A percentile compares a stretch with the other conserved stretches of the same genome.
Evolutionary conservation across 2,329 filamentous ascomycete genomes (phyloP).

Genomic region (Diplocarpon mali): DNA sequence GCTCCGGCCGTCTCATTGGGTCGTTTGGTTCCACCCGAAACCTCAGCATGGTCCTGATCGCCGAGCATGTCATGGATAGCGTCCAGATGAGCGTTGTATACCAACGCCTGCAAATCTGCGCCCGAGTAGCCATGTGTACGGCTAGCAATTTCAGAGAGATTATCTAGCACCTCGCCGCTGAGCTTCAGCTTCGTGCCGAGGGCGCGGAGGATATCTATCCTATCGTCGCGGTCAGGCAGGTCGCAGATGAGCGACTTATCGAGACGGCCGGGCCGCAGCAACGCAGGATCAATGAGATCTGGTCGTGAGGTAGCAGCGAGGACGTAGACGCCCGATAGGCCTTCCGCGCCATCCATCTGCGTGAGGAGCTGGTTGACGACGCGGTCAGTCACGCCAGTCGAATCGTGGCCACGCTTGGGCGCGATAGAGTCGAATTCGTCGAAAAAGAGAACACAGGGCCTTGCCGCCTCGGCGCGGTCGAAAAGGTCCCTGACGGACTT

Average conservation of each 20-base stretch:
- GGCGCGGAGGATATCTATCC: conserved; percentile 78
- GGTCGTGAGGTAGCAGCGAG: conserved; percentile 88
- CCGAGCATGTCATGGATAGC: conserved; percentile 89
- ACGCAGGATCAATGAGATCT: conserved; percentile 87
- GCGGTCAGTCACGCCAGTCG: conserved; percentile 93
- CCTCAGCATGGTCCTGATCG: conserved; percentile 37
- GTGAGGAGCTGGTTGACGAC: conserved; percentile 97
- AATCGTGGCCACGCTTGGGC: conserved; percentile 92
- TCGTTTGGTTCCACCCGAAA: conserved; percentile 23
- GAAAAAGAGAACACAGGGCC: conserved; percentile 93
- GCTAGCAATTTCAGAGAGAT: conserved; percentile 59
- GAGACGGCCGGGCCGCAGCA: conserved; percentile 80
- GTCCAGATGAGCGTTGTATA: conserved; percentile 94
- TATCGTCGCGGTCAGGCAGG: conserved; percentile 68
- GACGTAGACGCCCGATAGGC: conserved; percentile 88
- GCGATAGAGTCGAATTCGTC: conserved; percentile 98
- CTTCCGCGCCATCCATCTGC: conserved; percentile 98
- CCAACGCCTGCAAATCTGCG: conserved; percentile 85
- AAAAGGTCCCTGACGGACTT: conserved; percentile 95
- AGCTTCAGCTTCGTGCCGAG: conserved; percentile 75
- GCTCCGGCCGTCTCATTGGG: conserved; percentile 20
- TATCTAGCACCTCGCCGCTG: conserved; percentile 46
- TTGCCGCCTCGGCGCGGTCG: conserved; percentile 79
- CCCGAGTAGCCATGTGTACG: conserved; percentile 86
- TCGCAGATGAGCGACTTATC: conserved; percentile 92